Conservation (phyloP, 805 yeast species). For the Saccharomyces cerevisiae region DNA sequence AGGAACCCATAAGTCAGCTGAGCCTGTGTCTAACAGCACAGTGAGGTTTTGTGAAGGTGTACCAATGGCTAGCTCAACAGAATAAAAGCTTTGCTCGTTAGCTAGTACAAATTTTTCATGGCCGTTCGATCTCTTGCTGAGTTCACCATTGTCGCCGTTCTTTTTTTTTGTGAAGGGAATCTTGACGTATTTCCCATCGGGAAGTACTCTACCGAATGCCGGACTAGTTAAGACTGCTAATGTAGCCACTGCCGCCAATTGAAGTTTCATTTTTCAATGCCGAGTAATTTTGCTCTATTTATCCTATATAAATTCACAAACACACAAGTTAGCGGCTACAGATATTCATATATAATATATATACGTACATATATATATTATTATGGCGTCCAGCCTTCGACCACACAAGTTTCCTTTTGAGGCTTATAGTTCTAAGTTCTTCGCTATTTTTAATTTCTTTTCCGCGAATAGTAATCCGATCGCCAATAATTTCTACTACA, state of each 20-base stretch:
- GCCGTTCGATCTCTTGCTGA: neutral
- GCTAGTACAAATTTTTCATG: conserved; percentile 11
- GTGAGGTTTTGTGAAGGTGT: conserved; percentile 42
- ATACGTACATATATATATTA: neutral
- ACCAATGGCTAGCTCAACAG: conserved; percentile 41
- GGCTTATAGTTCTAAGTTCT: neutral
- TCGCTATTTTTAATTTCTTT: neutral
- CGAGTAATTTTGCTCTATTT: neutral
- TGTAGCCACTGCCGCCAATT: neutral
- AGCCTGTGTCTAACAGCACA: conserved; percentile 59
- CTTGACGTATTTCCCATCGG: neutral
- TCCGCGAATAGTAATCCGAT: neutral
- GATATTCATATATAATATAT: no score
- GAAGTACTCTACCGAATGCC: neutral
- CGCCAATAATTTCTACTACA: neutral
- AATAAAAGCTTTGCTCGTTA: conserved; percentile 36
- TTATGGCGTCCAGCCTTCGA: neutral
- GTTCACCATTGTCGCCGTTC: conserved; percentile 1
- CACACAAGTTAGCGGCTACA: neutral
- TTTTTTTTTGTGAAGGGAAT: conserved; percentile 2
- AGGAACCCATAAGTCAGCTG: conserved; percentile 43
- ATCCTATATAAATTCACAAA: neutral
- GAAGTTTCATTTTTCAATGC: neutral
- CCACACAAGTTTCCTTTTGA: neutral
- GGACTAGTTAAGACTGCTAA: neutral